A percentile compares a stretch with the other conserved stretches of the same genome.
Evolutionary conservation across 345 rosid species (phyloP).

Genomic region (Syzygium aromaticum): DNA sequence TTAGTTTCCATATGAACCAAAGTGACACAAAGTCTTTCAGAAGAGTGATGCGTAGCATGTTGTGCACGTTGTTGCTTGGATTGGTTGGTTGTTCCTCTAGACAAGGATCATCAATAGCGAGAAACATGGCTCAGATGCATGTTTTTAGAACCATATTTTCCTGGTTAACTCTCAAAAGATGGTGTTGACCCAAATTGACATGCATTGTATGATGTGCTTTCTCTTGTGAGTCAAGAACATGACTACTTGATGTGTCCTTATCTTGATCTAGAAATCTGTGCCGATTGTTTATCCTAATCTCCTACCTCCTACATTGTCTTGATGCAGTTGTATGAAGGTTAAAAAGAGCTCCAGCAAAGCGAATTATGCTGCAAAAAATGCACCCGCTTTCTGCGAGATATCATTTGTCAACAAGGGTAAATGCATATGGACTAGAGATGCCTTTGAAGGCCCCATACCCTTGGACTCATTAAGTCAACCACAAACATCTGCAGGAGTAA

Average conservation of each 20-base stretch:
- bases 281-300: neutral
- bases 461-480: constrained; percentile 1
- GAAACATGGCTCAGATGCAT: neutral
- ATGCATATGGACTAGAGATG: constrained; percentile 48
- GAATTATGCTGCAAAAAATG: constrained; percentile 34
- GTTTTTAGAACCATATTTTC: neutral
- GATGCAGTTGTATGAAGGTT: constrained; percentile 41
- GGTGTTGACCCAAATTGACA: neutral
- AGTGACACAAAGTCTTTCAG: neutral
- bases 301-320: neutral
- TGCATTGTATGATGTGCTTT: neutral
- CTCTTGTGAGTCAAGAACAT: neutral
- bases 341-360: constrained; percentile 43
- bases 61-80: neutral
- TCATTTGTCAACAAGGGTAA: constrained; percentile 62
- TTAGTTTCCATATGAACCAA: neutral
- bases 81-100: neutral
- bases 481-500: neutral
- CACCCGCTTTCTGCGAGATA: constrained; percentile 50
- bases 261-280: neutral
- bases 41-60: neutral
- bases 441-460: constrained; percentile 20
- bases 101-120: neutral
- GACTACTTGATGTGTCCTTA: neutral
- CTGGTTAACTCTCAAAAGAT: neutral